A percentile compares a stretch with the other conserved stretches of the same genome.
These are phyloP conservation scores for Fragaria nilgerrensis DNA, from an alignment of 306 rosid genomes.

Conservation along the genomic window DNA sequence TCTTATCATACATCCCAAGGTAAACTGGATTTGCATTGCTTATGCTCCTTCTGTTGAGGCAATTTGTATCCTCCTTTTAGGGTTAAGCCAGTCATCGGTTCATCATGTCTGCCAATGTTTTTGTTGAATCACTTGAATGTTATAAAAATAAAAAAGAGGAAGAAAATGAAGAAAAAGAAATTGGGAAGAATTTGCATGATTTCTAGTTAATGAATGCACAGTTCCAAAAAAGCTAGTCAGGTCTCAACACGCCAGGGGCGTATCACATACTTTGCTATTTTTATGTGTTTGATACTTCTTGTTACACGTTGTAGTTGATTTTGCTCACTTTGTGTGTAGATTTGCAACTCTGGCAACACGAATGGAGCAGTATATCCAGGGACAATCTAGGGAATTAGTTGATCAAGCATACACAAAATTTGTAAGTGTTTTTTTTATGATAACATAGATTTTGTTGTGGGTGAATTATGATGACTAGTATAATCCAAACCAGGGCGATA, in stretches of 20 bases:
- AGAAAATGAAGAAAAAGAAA: not conserved
- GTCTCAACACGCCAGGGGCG: not conserved
- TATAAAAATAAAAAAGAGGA: not conserved
- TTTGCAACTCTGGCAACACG: slow-evolving; percentile 96
- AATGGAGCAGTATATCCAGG: slow-evolving; percentile 93
- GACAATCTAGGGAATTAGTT: slow-evolving; percentile 98
- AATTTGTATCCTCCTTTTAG: not conserved
- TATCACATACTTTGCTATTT: not conserved
- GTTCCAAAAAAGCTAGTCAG: not conserved
- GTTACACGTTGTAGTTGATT: slow-evolving; percentile 1
- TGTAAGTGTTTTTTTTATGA: slow-evolving; percentile 46
- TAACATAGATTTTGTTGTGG: not conserved
- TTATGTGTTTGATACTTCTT: not conserved
- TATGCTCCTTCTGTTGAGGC: slow-evolving; percentile 13
- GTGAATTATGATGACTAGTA: not conserved
- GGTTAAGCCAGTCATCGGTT: not conserved
- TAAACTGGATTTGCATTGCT: slow-evolving; percentile 32
- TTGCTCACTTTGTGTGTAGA: slow-evolving; percentile 35
- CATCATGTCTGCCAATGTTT: slow-evolving; percentile 2
- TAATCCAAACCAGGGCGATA: not conserved
- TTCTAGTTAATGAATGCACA: not conserved
- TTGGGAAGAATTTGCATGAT: not conserved
- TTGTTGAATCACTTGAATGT: not conserved
- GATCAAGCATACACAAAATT: slow-evolving; percentile 97
- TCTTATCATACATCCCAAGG: slow-evolving; percentile 87